A percentile compares a stretch with the other conserved stretches of the same genome.
These are phyloP conservation scores for Neurospora sp. DNA, from an alignment of 2,329 filamentous ascomycete species.

Conservation along the genomic window DNA sequence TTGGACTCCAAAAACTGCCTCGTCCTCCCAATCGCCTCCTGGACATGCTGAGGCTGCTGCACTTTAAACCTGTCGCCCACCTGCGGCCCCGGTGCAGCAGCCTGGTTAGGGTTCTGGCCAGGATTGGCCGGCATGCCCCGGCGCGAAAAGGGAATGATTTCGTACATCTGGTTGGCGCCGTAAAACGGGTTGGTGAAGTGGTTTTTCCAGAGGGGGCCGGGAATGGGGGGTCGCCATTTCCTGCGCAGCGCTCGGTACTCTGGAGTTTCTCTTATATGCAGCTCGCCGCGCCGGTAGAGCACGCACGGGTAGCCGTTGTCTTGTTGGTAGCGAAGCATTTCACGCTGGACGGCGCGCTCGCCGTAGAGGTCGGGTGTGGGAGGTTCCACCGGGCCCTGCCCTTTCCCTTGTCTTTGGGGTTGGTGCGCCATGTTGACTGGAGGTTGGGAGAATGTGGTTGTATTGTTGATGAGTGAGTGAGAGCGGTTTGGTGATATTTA, in stretches of 20 bases:
- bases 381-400: background rate
- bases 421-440: background rate
- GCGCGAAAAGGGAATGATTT: background rate
- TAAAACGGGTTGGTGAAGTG: background rate
- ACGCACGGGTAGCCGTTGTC: background rate
- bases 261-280: background rate
- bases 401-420: background rate
- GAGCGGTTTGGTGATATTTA: background rate
- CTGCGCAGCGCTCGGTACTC: background rate
- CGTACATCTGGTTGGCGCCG: background rate
- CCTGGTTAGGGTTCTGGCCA: background rate
- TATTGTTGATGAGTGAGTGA: background rate
- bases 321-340: background rate
- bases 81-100: background rate
- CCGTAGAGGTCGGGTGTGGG: background rate
- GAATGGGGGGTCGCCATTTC: background rate
- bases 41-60: background rate
- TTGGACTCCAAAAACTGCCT: background rate
- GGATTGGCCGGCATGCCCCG: background rate
- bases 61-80: background rate
- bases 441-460: background rate
- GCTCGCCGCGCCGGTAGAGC: background rate
- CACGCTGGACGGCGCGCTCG: background rate
- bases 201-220: background rate
- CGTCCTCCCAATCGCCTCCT: background rate